A percentile compares a stretch with the other conserved stretches of the same genome.
These are phyloP conservation scores for Hamigera avellanea DNA, from an alignment of 495 filamentous ascomycete genomes.

Conservation along the genomic window DNA sequence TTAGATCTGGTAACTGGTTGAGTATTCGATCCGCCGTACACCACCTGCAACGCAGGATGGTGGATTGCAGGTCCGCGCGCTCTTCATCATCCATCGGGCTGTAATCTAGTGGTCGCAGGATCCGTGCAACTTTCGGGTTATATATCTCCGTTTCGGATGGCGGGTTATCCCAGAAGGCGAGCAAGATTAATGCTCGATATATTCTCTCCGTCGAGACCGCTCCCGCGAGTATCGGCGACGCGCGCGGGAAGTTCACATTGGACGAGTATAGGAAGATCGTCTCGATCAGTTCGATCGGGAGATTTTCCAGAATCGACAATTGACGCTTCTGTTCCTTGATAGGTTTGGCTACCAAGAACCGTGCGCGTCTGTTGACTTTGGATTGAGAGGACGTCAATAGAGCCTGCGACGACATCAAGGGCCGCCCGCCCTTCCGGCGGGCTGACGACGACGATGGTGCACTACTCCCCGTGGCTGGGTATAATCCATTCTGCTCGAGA, in stretches of 20 bases:
- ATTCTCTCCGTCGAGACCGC: constrained; percentile 31
- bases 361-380: constrained; percentile 5
- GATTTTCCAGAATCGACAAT: constrained; percentile 32
- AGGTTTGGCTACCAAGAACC: constrained; percentile 3
- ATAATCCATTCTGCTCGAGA: no score
- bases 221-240: constrained; percentile 24
- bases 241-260: constrained; percentile 34
- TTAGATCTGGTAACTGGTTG: constrained; percentile 21
- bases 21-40: constrained; percentile 23
- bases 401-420: constrained; percentile 7
- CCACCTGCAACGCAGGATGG: constrained; percentile 25
- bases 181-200: constrained; percentile 26
- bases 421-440: constrained; percentile 10
- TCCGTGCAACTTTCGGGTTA: constrained; percentile 8
- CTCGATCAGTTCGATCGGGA: constrained; percentile 44
- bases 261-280: constrained; percentile 38
- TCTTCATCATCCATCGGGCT: constrained; percentile 8
- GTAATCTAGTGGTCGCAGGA: constrained; percentile 26
- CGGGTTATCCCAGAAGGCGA: constrained; percentile 29
- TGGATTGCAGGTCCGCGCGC: constrained; percentile 18
- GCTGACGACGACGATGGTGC: no score
- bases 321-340: constrained; percentile 6
- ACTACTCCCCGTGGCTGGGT: not conserved
- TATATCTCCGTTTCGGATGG: no score
- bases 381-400: constrained; percentile 5